Evolutionary conservation across 352 stramenopile species (phyloP).

Genomic region (Phytophthora palmivora): DNA sequence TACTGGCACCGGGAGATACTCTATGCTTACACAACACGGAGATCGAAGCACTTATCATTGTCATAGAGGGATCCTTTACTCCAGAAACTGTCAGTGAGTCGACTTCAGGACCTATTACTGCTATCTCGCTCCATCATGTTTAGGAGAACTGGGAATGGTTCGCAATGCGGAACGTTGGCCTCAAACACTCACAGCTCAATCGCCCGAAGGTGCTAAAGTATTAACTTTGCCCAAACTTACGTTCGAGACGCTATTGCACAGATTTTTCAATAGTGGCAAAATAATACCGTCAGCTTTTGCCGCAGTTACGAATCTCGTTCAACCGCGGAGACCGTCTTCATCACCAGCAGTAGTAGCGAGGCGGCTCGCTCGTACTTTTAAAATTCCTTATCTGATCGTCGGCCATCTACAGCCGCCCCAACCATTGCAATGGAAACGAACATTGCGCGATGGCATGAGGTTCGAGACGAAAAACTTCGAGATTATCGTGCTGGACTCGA

Average conservation of each 20-base stretch:
- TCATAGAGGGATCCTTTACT: slow-evolving; percentile 49
- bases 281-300: slow-evolving; percentile 17
- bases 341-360: slow-evolving; percentile 40
- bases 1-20: slow-evolving; percentile 18
- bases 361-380: slow-evolving; percentile 15
- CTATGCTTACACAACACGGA: slow-evolving; percentile 33
- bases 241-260: slow-evolving; percentile 51
- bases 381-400: slow-evolving; percentile 14
- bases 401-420: slow-evolving; percentile 33
- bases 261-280: slow-evolving; percentile 51
- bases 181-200: slow-evolving; percentile 34
- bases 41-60: slow-evolving; percentile 50
- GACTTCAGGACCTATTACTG: neutral
- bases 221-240: slow-evolving; percentile 39
- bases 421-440: slow-evolving; percentile 33
- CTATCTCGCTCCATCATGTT: slow-evolving; percentile 25
- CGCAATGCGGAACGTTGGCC: slow-evolving; percentile 49
- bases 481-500: slow-evolving; percentile 34
- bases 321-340: slow-evolving; percentile 42
- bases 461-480: slow-evolving; percentile 38
- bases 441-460: slow-evolving; percentile 35
- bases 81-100: slow-evolving; percentile 1
- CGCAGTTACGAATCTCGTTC: slow-evolving; percentile 9
- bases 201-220: slow-evolving; percentile 28
- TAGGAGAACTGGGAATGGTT: slow-evolving; percentile 63